Conservation (phyloP, 352 stramenopile species). For the Phytopythium sindhum region DNA sequence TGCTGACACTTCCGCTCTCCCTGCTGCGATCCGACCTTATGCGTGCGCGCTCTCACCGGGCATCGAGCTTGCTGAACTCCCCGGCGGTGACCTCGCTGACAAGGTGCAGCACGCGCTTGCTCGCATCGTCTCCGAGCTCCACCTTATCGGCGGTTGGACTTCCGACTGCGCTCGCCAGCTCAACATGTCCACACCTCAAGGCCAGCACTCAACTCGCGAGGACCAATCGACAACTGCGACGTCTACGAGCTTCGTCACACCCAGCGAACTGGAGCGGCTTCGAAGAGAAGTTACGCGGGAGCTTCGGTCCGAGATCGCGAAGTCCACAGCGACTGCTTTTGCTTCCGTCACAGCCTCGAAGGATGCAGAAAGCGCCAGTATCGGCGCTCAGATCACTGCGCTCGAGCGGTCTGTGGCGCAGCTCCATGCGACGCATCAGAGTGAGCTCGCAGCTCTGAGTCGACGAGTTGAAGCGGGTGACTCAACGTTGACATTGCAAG, state of each 20-base stretch:
- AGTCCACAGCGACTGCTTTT: neutral
- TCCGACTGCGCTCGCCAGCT: neutral
- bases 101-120: slow-evolving; percentile 7
- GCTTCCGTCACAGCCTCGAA: neutral
- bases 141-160: slow-evolving; percentile 6
- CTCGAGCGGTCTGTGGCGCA: slow-evolving; percentile 1
- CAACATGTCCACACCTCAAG: neutral
- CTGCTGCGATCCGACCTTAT: neutral
- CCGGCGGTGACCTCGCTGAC: slow-evolving; percentile 1
- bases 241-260: neutral
- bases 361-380: neutral
- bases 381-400: neutral
- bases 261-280: neutral
- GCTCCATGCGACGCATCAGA: neutral
- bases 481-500: neutral
- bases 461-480: neutral
- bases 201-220: neutral
- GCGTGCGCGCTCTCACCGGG: neutral
- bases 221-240: neutral
- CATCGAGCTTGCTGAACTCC: slow-evolving; percentile 1
- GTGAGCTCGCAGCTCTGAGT: neutral
- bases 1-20: neutral
- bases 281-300: neutral
- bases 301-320: neutral
- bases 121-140: slow-evolving; percentile 1